Conservation (phyloP, 2,329 filamentous ascomycete genomes). For the Lasiodiplodia gonubiensis region DNA sequence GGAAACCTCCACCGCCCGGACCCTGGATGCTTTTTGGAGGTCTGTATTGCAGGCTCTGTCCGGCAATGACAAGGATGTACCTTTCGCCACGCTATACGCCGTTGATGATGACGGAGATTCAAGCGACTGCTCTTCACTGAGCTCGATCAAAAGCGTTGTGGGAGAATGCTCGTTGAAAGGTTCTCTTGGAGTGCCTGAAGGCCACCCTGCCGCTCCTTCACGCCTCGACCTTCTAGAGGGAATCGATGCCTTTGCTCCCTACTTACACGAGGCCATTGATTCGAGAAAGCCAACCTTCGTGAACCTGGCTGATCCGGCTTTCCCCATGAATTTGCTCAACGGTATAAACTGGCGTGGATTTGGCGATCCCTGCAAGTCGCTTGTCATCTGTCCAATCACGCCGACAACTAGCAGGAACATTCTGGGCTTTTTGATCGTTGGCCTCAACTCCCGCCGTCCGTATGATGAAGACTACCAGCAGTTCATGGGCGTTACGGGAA, state of each 20-base stretch:
- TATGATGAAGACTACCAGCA: slow-evolving; percentile 48
- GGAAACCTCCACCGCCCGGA: slow-evolving; percentile 68
- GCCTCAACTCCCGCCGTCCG: slow-evolving; percentile 46
- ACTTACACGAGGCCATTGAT: slow-evolving; percentile 41
- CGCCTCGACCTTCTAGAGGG: slow-evolving; percentile 34
- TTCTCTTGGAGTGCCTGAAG: slow-evolving; percentile 31
- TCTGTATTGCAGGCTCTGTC: slow-evolving; percentile 70
- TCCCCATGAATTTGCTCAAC: slow-evolving; percentile 37
- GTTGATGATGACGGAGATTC: slow-evolving; percentile 66
- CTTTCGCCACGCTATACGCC: slow-evolving; percentile 75
- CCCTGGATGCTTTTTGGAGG: slow-evolving; percentile 73
- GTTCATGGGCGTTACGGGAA: slow-evolving; percentile 44
- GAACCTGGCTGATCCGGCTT: slow-evolving; percentile 37
- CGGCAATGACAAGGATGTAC: slow-evolving; percentile 73
- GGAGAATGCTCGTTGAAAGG: slow-evolving; percentile 37
- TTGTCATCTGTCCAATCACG: slow-evolving; percentile 46
- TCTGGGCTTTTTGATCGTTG: slow-evolving; percentile 48
- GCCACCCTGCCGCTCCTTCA: slow-evolving; percentile 35
- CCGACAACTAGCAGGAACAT: slow-evolving; percentile 43
- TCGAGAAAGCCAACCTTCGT: slow-evolving; percentile 40
- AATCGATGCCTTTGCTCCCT: slow-evolving; percentile 34
- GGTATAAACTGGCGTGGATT: slow-evolving; percentile 44
- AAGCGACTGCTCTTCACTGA: slow-evolving; percentile 59
- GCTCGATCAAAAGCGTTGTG: neutral
- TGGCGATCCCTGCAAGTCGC: slow-evolving; percentile 42